These are phyloP conservation scores for Apophysomyces sp. DNA, from an alignment of 371 early-diverging fungal species.

Conservation along the genomic window DNA sequence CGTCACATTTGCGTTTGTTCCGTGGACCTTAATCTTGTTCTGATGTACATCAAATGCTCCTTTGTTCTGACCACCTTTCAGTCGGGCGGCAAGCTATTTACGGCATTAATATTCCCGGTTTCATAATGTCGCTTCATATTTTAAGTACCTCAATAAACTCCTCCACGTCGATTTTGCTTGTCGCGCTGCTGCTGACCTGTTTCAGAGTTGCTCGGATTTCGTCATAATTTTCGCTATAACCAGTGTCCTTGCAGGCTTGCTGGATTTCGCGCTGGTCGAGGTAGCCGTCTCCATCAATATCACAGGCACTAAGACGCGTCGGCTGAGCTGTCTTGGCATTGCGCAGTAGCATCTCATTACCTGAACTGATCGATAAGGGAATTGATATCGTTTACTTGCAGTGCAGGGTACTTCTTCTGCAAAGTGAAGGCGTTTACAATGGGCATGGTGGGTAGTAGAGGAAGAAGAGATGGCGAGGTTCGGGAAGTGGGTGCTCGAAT, in stretches of 20 bases:
- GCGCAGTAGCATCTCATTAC: conserved; percentile 30
- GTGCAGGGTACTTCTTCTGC: conserved; percentile 61
- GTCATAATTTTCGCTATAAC: conserved; percentile 73
- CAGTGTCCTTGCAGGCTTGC: conserved; percentile 68
- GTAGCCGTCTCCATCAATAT: conserved; percentile 73
- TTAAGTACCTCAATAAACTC: conserved; percentile 78
- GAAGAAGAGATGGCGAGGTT: conserved; percentile 6
- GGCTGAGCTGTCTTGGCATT: background rate
- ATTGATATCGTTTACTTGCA: conserved; percentile 63
- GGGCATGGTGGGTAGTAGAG: conserved; percentile 13
- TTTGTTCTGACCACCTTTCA: conserved; percentile 65
- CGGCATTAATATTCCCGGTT: background rate
- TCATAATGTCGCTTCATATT: background rate
- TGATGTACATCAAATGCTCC: conserved; percentile 63
- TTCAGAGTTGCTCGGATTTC: conserved; percentile 75
- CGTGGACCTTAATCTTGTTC: conserved; percentile 84
- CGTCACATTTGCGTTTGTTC: conserved; percentile 81
- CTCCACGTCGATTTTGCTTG: conserved; percentile 78
- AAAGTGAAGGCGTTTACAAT: conserved; percentile 50
- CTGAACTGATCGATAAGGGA: conserved; percentile 61
- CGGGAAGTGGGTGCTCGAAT: background rate
- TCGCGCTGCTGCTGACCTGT: conserved; percentile 68
- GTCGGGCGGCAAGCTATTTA: conserved; percentile 56
- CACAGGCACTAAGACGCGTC: conserved; percentile 52
- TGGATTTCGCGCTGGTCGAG: conserved; percentile 75